Conservation (phyloP, 116 monocot genomes). For the Papilionanthe hybrid region DNA sequence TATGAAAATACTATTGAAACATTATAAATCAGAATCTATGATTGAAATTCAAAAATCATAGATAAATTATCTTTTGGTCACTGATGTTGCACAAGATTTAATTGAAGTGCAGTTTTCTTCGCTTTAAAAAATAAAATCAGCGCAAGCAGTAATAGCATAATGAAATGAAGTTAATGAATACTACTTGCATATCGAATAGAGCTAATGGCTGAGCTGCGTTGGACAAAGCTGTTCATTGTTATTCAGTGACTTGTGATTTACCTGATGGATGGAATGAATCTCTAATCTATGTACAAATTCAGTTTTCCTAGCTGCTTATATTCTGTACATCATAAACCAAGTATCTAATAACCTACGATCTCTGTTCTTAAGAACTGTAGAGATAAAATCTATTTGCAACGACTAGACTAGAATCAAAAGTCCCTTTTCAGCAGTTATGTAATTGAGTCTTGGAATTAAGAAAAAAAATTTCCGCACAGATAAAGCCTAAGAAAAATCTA, state of each 20-base stretch:
- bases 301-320: not conserved
- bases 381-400: not conserved
- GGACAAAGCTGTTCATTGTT: not conserved
- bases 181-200: not conserved
- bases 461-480: no score
- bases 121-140: not conserved
- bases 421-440: no score
- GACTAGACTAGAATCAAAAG: no score
- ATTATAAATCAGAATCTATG: not conserved
- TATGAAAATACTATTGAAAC: not conserved
- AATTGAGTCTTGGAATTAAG: no score
- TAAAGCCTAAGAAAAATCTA: no score
- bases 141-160: not conserved
- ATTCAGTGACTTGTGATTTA: not conserved
- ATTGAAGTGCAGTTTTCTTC: not conserved
- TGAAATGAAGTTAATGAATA: not conserved
- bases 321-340: not conserved
- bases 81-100: not conserved
- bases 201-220: not conserved
- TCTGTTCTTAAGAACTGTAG: not conserved
- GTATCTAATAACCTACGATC: not conserved
- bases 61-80: not conserved
- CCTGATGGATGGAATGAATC: not conserved
- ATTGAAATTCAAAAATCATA: not conserved
- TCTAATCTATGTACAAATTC: not conserved